Evolutionary conservation across 169 alveolate species (phyloP), one percentile per base, ranked within the genome.

Genomic region (Cryptosporidium felis): DNA sequence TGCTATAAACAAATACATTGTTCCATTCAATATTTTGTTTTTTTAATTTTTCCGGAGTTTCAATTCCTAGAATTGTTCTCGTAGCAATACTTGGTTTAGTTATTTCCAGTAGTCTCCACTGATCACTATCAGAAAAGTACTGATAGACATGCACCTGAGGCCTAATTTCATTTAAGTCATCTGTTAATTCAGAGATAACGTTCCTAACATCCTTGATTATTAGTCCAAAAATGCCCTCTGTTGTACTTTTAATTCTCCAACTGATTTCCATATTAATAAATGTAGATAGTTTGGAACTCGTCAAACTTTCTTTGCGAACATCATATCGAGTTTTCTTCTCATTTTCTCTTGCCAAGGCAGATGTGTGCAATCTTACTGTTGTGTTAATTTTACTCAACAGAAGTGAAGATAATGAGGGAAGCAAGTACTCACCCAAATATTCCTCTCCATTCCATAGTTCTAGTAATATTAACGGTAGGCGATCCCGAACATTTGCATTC

Each of bases 381-480:
- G 85, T 53, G 28, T 74, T 53, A 40, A 74, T 38, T 9, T 74
- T 74, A 74, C 67, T 74, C 21, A 74, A 38, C 56, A 74, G n/a
- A 10, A 74, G 32, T 1, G 85, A 74, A 5, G 85, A 74, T 18
- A 74, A 12, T 5, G 85, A 74, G 28, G 85, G 85, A 1, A 74
- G 42, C 56, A 74, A 56, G 40, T 53, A 74, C 56, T 74, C 85
- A 36, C 85, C 85, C 6, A 74, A 58, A 18, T 74, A 74, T 74
- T 74, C 85, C 12, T 74, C 85, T 51, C 67, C 85, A 38, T 74
- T 74, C 85, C 85, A 74, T 53, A 74, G 23, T 74, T 74, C 85
- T 6, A 74, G 67, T 23, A 74, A 74, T n/a, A 74, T 74, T 6
- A 36, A 56, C n/a, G 85, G 85, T 38, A 74, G 28, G 18, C 67